Conservation (phyloP, 495 filamentous ascomycete species). For the Pyrenopolyporus hunteri region DNA sequence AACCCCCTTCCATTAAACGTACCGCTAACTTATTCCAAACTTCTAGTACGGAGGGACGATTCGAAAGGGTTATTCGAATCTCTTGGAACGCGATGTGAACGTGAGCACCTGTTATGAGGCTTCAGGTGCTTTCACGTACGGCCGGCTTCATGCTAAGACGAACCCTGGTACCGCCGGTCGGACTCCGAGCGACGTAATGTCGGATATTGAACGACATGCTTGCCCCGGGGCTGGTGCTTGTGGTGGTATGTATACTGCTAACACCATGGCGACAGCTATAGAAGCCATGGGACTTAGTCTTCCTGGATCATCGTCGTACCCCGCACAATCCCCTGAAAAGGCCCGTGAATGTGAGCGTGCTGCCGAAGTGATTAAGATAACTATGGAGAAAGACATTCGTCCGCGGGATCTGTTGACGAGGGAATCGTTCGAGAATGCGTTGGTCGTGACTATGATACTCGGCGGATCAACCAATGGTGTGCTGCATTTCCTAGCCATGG, state of each 20-base stretch:
- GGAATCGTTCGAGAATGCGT: conserved; percentile 88
- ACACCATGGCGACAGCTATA: conserved; percentile 96
- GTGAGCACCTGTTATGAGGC: conserved; percentile 92
- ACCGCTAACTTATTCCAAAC: neutral
- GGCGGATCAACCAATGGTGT: conserved; percentile 93
- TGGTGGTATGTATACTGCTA: conserved; percentile 96
- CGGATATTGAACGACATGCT: conserved; percentile 82
- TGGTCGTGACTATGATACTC: conserved; percentile 90
- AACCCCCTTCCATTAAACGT: neutral
- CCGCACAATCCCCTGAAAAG: conserved; percentile 87
- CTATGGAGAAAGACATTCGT: conserved; percentile 84
- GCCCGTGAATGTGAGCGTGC: conserved; percentile 88
- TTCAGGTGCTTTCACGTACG: conserved; percentile 83
- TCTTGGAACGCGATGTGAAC: conserved; percentile 82
- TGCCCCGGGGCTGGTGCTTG: conserved; percentile 95
- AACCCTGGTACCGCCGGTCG: conserved; percentile 44
- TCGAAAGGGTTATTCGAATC: conserved; percentile 78
- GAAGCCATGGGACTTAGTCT: conserved; percentile 93
- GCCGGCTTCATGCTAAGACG: conserved; percentile 58
- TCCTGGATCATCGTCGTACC: conserved; percentile 89
- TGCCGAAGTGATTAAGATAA: conserved; percentile 82
- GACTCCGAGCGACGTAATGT: conserved; percentile 79
- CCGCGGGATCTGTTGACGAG: conserved; percentile 86
- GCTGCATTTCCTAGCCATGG: conserved; percentile 94
- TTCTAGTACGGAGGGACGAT: conserved; percentile 84